Evolutionary conservation across 2,329 filamentous ascomycete species (phyloP).

Genomic region (Myriosclerotinia duriaeana): DNA sequence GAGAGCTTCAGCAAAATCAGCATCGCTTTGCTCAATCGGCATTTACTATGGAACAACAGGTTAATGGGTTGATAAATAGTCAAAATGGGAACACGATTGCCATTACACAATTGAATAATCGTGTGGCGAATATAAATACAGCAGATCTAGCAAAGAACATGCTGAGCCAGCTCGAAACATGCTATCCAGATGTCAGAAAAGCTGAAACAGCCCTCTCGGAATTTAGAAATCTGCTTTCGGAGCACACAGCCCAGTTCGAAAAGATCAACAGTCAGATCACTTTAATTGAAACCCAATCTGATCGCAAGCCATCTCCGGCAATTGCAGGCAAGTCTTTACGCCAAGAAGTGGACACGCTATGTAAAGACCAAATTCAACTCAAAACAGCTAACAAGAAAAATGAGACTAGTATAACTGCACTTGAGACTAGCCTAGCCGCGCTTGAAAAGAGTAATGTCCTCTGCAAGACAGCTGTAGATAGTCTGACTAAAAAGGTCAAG

Average conservation of each 20-base stretch:
- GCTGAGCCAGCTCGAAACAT: slow-evolving; percentile 15
- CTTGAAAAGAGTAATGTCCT: neutral
- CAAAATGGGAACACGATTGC: slow-evolving; percentile 13
- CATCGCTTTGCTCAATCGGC: neutral
- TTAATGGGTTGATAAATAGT: neutral
- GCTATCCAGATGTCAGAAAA: slow-evolving; percentile 18
- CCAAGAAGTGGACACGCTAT: slow-evolving; percentile 14
- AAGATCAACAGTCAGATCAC: neutral
- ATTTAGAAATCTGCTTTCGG: neutral
- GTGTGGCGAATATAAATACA: slow-evolving; percentile 11
- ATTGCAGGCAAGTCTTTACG: slow-evolving; percentile 8
- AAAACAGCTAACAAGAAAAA: neutral
- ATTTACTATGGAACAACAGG: neutral
- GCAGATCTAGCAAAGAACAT: slow-evolving; percentile 20
- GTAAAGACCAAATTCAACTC: neutral
- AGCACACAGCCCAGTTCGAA: neutral
- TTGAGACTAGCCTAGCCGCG: neutral
- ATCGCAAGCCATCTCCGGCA: neutral
- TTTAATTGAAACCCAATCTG: neutral
- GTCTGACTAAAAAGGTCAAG: neutral
- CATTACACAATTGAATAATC: slow-evolving; percentile 10
- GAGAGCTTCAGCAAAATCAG: neutral
- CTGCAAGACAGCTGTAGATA: neutral
- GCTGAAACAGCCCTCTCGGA: neutral
- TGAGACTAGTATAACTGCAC: neutral